Percentiles rank a stretch among this genome's conserved stretches.
These are phyloP conservation scores for Euphrasia confusa DNA, from an alignment of 257 asterid genomes.

Conservation along the genomic window DNA sequence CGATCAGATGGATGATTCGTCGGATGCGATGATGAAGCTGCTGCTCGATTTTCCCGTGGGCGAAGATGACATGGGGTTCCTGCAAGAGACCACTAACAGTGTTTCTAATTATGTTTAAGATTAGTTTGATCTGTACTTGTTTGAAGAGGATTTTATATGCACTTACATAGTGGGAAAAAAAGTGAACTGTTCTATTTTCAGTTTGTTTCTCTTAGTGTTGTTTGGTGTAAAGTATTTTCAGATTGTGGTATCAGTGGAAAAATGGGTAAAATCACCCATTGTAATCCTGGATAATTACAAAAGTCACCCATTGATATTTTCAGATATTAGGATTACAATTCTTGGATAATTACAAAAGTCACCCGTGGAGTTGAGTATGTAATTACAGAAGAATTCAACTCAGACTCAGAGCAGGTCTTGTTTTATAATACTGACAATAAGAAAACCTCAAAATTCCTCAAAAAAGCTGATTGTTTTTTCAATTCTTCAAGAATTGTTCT, in stretches of 20 bases:
- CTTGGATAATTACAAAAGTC: too few relatives aligned
- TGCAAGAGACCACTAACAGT: conserved; percentile 25
- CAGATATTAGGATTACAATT: too few relatives aligned
- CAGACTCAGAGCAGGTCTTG: too few relatives aligned
- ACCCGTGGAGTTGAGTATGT: too few relatives aligned
- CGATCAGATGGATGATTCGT: conserved; percentile 37
- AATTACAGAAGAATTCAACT: too few relatives aligned
- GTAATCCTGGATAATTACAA: too few relatives aligned
- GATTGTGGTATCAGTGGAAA: too few relatives aligned
- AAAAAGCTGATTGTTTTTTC: neutral
- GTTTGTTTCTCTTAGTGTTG: neutral
- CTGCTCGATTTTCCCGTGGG: conserved; percentile 40
- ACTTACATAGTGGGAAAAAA: neutral
- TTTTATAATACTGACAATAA: too few relatives aligned
- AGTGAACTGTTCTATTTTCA: conserved; percentile 4
- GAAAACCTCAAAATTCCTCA: too few relatives aligned
- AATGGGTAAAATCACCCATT: too few relatives aligned
- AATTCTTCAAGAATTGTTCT: conserved; percentile 14
- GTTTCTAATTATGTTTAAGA: conserved; percentile 32
- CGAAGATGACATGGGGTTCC: conserved; percentile 39
- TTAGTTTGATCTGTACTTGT: conserved; percentile 12
- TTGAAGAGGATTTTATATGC: neutral
- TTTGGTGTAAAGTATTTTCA: too few relatives aligned
- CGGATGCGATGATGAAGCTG: conserved; percentile 34
- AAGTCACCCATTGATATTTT: too few relatives aligned